Conservation (phyloP, 306 rosid genomes). For the Casuarina glauca region DNA sequence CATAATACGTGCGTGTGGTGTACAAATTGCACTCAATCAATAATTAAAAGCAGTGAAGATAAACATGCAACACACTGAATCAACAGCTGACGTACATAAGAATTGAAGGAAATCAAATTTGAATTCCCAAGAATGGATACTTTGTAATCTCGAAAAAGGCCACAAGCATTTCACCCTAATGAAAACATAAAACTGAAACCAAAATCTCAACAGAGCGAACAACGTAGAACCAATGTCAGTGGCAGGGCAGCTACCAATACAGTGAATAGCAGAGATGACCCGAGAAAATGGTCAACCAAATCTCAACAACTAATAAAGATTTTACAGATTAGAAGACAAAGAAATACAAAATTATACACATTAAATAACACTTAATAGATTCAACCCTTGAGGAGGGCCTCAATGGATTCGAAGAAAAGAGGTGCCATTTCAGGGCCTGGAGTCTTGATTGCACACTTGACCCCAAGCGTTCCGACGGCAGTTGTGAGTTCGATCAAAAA, state of each 20-base stretch:
- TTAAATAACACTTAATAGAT: constrained; percentile 16
- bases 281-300: constrained; percentile 26
- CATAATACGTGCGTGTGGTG: too few species aligned
- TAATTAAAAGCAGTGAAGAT: too few species aligned
- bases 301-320: constrained; percentile 27
- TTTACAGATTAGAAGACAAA: constrained; percentile 35
- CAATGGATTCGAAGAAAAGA: constrained; percentile 78
- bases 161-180: background rate
- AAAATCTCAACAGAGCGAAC: background rate
- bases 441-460: constrained; percentile 92
- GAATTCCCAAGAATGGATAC: too few species aligned
- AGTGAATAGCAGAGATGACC: constrained; percentile 26
- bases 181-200: background rate
- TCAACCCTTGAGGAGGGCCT: constrained; percentile 68
- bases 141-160: background rate
- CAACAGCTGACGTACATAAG: too few species aligned
- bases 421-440: constrained; percentile 83
- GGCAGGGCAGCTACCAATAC: constrained; percentile 18
- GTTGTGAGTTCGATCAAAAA: constrained; percentile 82
- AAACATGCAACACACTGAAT: too few species aligned
- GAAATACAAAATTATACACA: constrained; percentile 26
- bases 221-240: constrained; percentile 2
- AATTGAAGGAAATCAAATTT: too few species aligned
- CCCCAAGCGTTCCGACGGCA: constrained; percentile 64
- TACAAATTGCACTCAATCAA: too few species aligned